A percentile compares a stretch with the other conserved stretches of the same genome.
These are phyloP conservation scores for Hemileccinum rubropunctum DNA, from an alignment of 768 basidiomycete genomes.

Conservation along the genomic window DNA sequence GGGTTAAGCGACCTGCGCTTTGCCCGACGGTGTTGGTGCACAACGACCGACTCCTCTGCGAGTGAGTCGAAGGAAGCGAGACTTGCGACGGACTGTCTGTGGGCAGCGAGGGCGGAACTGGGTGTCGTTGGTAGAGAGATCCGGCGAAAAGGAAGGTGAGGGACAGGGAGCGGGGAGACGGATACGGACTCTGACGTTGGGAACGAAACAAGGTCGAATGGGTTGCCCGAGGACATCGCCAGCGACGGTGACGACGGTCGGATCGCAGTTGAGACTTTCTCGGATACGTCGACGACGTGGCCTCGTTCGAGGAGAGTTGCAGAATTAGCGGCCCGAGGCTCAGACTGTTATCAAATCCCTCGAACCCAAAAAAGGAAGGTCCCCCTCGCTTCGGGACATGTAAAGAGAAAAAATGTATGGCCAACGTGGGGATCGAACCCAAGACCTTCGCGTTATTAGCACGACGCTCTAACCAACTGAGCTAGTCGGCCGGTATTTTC, in stretches of 20 bases:
- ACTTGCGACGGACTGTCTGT: constrained; percentile 67
- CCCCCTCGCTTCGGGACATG: too few relatives aligned
- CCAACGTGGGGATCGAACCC: constrained; percentile 80
- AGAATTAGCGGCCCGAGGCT: constrained; percentile 20
- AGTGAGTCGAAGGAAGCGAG: constrained; percentile 73
- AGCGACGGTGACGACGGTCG: constrained; percentile 9
- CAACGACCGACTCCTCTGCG: constrained; percentile 42
- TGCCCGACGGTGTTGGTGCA: constrained; percentile 29
- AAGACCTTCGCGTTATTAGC: constrained; percentile 49
- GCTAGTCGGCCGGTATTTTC: constrained; percentile 26
- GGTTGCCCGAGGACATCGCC: constrained; percentile 18
- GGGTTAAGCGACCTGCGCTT: constrained; percentile 36
- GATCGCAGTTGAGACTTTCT: constrained; percentile 9
- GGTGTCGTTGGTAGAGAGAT: constrained; percentile 59
- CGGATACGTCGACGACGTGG: neutral
- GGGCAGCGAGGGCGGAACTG: constrained; percentile 34
- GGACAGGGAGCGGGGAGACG: constrained; percentile 34
- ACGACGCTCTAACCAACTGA: constrained; percentile 35
- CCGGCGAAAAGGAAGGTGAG: constrained; percentile 59
- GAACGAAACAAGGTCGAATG: constrained; percentile 27
- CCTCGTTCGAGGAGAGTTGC: neutral
- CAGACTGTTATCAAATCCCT: constrained; percentile 20
- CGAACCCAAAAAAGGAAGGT: constrained; percentile 12
- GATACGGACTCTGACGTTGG: constrained; percentile 30
- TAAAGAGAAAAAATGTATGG: constrained; percentile 28